Base-by-base conservation (phyloP, 2,329 filamentous ascomycete species). In the Epichloe sibirici region DNA sequence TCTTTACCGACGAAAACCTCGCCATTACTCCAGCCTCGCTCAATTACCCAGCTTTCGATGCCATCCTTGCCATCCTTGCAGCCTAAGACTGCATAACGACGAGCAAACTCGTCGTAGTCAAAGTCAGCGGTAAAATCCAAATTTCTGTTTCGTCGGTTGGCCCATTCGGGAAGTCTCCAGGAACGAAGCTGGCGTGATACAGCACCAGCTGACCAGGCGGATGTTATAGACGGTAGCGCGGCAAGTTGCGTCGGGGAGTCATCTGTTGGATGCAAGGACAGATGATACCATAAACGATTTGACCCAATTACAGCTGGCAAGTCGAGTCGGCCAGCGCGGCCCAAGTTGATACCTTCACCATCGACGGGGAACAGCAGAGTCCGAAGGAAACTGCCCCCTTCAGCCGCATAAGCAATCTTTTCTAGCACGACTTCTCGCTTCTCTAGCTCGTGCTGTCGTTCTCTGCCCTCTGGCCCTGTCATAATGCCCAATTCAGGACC, bases 41-140 rank as follows among this genome's bases (percentile, higher is more conserved):
- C 90, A 48, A 97, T 77, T 53, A 94, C 78, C 89, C 91, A 98
- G 61, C 80, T 94, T 64, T 97, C 89, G 51, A 96, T 90, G 47
- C 91, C 93, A 57, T 98, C 93, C 57, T 82, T 83, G 53, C 93
- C 93, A 57, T 95, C 89, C 60, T 85, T 81, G 67, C 93, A 98
- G 13, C 93, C 93, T 0, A 98, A 77, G 5, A 81, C 74, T 5
- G 82, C 75, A 65, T 96, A 98, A 45, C 93, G 83, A 59, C 85
- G 82, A 21, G 83, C 79, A 61, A 98, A 97, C 66, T 98, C 93
- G 15, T 95, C 88, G 5, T 90, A 74, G 62, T 98, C 93, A 59
- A 97, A 98, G 63, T 98, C 93, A 1, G 90, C 89, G 0, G 93
- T 98, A 68, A 95, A 98, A 65, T 98, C 93, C 2, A 97, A 81